Base-by-base conservation (phyloP, 2,329 filamentous ascomycete species). In the Zarea fungicola region DNA sequence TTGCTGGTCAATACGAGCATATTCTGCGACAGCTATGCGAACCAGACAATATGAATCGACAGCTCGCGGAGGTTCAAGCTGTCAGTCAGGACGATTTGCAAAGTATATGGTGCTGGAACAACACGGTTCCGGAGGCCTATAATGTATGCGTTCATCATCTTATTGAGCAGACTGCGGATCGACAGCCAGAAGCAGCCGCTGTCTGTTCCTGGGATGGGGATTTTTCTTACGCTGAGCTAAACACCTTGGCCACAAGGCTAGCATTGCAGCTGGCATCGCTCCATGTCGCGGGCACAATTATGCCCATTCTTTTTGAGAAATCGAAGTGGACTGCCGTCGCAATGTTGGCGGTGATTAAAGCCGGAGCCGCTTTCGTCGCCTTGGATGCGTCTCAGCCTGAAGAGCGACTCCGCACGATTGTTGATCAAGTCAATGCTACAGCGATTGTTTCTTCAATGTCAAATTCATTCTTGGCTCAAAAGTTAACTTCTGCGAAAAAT, bases 401-500 rank as follows among this genome's bases (percentile, higher is more conserved):
- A 22, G 21, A 51, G 11, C 32, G 52, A 22, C 44, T 51, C 6
- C 25, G 22, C 10, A 14, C 40, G 2, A 51, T 54, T 16, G 13
- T 49, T 3, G 3, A 40, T 9, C 18, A 45, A n/a, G 28, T 39
- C n/a, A 16, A 42, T 10, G 19, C 51, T 13, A 19, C n/a, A 21
- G 16, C 53, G 5, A 39, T 49, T 22, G 6, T 49, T 7, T 19
- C 26, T 10, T 54, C 53, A n/a, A 22, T 43, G 5, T 54, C 54
- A 1, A 50, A 52, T n/a, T 16, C 10, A 5, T 49, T 54, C 8
- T 14, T 36, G 9, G 11, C 41, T 7, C 11, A 44, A 11, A 44
- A 29, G 22, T 25, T 44, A 7, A 14, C 37, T 18, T 23, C 28
- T n/a, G 74, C 74, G 5, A 76, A 76, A 59, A 73, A 71, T 35